Evolutionary conservation across 371 early-diverging fungal species (phyloP).

Genomic region (Apophysomyces sp.): DNA sequence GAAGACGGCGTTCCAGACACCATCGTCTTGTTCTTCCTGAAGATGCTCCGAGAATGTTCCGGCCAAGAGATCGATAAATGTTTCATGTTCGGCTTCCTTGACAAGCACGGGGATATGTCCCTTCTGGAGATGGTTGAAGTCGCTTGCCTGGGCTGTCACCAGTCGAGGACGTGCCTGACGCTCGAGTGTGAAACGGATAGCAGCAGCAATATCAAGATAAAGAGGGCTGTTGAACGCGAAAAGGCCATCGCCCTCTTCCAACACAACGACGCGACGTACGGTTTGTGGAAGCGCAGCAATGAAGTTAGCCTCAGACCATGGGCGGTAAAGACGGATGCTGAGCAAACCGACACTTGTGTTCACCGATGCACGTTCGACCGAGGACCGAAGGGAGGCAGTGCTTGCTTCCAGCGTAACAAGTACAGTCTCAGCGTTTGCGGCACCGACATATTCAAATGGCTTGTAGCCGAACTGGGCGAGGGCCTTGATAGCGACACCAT

Average conservation of each 20-base stretch:
- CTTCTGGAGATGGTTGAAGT: constrained; percentile 33
- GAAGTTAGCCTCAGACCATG: constrained; percentile 79
- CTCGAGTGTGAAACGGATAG: constrained; percentile 55
- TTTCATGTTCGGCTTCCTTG: constrained; percentile 34
- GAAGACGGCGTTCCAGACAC: constrained; percentile 54
- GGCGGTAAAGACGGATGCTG: constrained; percentile 74
- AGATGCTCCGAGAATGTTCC: constrained; percentile 12
- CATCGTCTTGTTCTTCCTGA: constrained; percentile 13
- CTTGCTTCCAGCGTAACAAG: constrained; percentile 73
- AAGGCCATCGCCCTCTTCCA: constrained; percentile 60
- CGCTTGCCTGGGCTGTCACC: constrained; percentile 45
- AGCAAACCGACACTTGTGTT: constrained; percentile 62
- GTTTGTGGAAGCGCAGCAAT: constrained; percentile 63
- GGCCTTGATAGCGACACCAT: constrained; percentile 46
- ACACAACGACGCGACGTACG: constrained; percentile 52
- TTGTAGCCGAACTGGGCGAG: constrained; percentile 63
- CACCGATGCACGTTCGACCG: constrained; percentile 46
- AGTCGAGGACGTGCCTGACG: constrained; percentile 38
- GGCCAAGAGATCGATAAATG: constrained; percentile 32
- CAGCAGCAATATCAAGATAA: constrained; percentile 70
- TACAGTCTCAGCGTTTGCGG: constrained; percentile 68
- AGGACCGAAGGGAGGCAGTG: constrained; percentile 7
- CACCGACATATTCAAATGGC: constrained; percentile 81
- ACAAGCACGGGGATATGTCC: constrained; percentile 43
- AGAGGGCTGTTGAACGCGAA: constrained; percentile 61